Percentiles rank a stretch among this genome's conserved stretches.
These are phyloP conservation scores for Tulasnella sp. DNA, from an alignment of 768 basidiomycete genomes.

Conservation along the genomic window DNA sequence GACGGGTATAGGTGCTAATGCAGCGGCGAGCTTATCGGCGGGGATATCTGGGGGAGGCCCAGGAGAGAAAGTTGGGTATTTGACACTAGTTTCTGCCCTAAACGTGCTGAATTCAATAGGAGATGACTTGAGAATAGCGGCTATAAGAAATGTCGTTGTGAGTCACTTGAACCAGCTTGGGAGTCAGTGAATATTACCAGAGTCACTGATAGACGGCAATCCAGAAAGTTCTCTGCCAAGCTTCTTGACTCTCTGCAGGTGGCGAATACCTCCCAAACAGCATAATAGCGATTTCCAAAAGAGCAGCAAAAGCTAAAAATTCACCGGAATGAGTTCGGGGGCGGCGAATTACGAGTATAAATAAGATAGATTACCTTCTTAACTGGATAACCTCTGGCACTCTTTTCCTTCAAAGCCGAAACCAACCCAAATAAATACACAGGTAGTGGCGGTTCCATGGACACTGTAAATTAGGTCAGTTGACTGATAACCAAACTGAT, in stretches of 20 bases:
- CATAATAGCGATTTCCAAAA: constrained; percentile 90
- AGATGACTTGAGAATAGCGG: constrained; percentile 68
- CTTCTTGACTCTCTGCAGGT: constrained; percentile 68
- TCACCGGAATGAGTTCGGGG: background rate
- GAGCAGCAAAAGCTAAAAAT: constrained; percentile 68
- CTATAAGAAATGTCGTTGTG: constrained; percentile 22
- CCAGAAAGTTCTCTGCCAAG: constrained; percentile 76
- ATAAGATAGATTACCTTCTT: constrained; percentile 56
- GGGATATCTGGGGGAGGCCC: constrained; percentile 30
- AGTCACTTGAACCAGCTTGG: background rate
- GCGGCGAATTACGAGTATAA: constrained; percentile 5
- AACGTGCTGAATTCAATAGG: constrained; percentile 85
- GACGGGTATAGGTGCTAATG: constrained; percentile 83
- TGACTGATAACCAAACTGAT: background rate
- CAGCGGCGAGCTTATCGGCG: constrained; percentile 62
- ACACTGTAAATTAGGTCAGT: constrained; percentile 45
- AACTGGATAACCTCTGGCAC: constrained; percentile 89
- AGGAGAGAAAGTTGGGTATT: constrained; percentile 87
- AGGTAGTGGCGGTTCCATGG: constrained; percentile 84
- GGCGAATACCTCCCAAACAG: constrained; percentile 86
- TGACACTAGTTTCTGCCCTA: constrained; percentile 79
- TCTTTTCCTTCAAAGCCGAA: constrained; percentile 82
- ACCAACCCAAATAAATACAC: constrained; percentile 85
- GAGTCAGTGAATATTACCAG: constrained; percentile 27
- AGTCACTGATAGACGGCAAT: constrained; percentile 42